phyloP scores from a whole-genome alignment of 257 asterid genomes.

The Gynochthodes officinalis region DNA sequence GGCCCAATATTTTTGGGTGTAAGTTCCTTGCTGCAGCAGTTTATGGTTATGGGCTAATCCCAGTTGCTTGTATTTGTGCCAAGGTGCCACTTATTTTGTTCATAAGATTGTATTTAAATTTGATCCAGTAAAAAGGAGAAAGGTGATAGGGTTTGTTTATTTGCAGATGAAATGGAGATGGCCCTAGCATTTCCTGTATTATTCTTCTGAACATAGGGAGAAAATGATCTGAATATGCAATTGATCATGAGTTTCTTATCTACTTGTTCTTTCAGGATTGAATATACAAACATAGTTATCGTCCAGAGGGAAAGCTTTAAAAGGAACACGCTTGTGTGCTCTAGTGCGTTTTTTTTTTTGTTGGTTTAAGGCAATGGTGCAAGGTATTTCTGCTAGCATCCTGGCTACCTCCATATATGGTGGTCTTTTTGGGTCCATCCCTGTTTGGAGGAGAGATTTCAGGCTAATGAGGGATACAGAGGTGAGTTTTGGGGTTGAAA shows the following conservation, averaged over 20 bases:
- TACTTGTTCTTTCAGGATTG: neutral
- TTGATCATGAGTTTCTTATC: neutral
- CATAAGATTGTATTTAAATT: neutral
- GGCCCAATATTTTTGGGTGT: neutral
- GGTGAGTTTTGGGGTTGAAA: conserved; percentile 37
- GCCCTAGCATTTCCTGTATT: neutral
- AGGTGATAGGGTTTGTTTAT: neutral
- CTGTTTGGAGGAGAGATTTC: conserved; percentile 39
- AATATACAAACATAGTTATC: neutral
- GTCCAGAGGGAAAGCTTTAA: neutral
- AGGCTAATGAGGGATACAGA: conserved; percentile 37
- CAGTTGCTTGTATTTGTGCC: neutral
- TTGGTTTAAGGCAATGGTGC: conserved; percentile 37
- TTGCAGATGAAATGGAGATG: neutral
- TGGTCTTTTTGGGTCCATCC: conserved; percentile 38
- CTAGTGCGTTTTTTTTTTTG: neutral
- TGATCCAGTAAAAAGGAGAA: neutral
- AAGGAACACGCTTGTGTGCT: neutral
- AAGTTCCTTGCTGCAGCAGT: neutral
- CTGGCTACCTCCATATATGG: conserved; percentile 51
- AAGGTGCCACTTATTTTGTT: neutral
- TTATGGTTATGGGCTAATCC: neutral
- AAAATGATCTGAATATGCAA: neutral
- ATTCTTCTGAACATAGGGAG: neutral
- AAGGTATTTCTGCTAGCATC: conserved; percentile 44